These are phyloP conservation scores for Candida verbasci DNA, from an alignment of 805 yeast genomes.

Conservation along the genomic window DNA sequence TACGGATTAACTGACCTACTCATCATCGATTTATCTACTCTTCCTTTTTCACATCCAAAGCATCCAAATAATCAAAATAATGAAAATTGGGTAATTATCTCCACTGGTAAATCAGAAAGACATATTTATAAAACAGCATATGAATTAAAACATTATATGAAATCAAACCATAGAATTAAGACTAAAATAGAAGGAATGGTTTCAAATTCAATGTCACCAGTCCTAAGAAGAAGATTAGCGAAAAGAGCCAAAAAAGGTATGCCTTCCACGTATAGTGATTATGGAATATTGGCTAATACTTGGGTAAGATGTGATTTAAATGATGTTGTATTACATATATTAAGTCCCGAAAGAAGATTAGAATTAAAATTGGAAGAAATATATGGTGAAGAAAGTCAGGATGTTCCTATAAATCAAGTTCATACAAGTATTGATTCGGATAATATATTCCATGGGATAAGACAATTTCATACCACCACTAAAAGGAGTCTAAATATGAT, in stretches of 20 bases:
- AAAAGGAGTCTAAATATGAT: constrained; percentile 4
- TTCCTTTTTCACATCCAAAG: constrained; percentile 27
- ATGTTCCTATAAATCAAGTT: constrained; percentile 22
- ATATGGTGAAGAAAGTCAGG: constrained; percentile 49
- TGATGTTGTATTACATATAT: constrained; percentile 63
- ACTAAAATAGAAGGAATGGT: constrained; percentile 71
- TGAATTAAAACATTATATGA: constrained; percentile 54
- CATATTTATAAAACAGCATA: constrained; percentile 71
- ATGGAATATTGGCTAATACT: constrained; percentile 56
- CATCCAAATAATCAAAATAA: constrained; percentile 23
- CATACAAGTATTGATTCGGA: constrained; percentile 13
- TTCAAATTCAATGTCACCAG: constrained; percentile 47
- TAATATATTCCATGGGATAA: constrained; percentile 42
- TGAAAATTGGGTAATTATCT: constrained; percentile 43
- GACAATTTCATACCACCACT: constrained; percentile 35
- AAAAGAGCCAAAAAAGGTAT: constrained; percentile 53
- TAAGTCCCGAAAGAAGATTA: constrained; percentile 65
- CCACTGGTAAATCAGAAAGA: constrained; percentile 71
- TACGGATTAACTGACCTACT: constrained; percentile 63
- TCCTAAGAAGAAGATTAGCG: constrained; percentile 35
- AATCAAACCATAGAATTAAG: constrained; percentile 34
- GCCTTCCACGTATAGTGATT: constrained; percentile 50
- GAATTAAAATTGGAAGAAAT: constrained; percentile 68
- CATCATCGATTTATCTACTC: constrained; percentile 59
- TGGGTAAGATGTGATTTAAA: constrained; percentile 82